phyloP scores from a whole-genome alignment of 2,329 filamentous ascomycete genomes.

The Talaromyces sp. region DNA sequence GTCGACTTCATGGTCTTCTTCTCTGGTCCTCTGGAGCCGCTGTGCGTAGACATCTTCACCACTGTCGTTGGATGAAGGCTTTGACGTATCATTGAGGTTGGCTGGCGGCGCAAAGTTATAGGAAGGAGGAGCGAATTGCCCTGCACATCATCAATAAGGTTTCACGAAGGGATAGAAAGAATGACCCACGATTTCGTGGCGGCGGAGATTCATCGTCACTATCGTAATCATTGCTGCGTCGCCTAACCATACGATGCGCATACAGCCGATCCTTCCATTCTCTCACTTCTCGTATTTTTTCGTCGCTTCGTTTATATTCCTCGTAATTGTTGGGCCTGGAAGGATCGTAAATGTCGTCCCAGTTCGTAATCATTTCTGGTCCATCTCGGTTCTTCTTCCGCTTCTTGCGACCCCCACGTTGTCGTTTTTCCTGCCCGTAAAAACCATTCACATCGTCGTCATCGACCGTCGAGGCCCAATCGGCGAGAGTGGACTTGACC shows the following conservation, averaged over 20 bases:
- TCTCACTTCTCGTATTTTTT: slow-evolving; percentile 72
- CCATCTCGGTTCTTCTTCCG: slow-evolving; percentile 69
- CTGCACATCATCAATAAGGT: slow-evolving; percentile 29
- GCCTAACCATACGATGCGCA: slow-evolving; percentile 59
- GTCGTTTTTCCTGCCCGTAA: slow-evolving; percentile 64
- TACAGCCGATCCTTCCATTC: slow-evolving; percentile 86
- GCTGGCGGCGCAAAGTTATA: slow-evolving; percentile 53
- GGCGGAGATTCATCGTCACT: slow-evolving; percentile 49
- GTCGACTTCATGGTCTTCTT: slow-evolving; percentile 10
- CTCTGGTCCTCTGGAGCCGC: not conserved
- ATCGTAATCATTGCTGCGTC: slow-evolving; percentile 44
- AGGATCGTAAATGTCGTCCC: slow-evolving; percentile 90
- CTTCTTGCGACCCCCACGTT: slow-evolving; percentile 74
- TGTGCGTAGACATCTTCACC: slow-evolving; percentile 13
- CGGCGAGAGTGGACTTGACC: slow-evolving; percentile 68
- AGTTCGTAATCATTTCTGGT: slow-evolving; percentile 61
- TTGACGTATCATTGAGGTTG: slow-evolving; percentile 38
- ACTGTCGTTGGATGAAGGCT: slow-evolving; percentile 22
- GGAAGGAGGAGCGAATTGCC: slow-evolving; percentile 50
- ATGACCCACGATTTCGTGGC: slow-evolving; percentile 46
- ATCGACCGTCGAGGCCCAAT: slow-evolving; percentile 79
- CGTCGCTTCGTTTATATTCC: slow-evolving; percentile 79
- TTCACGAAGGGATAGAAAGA: slow-evolving; percentile 17
- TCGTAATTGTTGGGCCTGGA: slow-evolving; percentile 77
- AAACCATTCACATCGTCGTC: slow-evolving; percentile 71